A percentile compares a stretch with the other conserved stretches of the same genome.
These are phyloP conservation scores for Maudiozyma turicensis DNA, from an alignment of 805 yeast species.

Conservation along the genomic window DNA sequence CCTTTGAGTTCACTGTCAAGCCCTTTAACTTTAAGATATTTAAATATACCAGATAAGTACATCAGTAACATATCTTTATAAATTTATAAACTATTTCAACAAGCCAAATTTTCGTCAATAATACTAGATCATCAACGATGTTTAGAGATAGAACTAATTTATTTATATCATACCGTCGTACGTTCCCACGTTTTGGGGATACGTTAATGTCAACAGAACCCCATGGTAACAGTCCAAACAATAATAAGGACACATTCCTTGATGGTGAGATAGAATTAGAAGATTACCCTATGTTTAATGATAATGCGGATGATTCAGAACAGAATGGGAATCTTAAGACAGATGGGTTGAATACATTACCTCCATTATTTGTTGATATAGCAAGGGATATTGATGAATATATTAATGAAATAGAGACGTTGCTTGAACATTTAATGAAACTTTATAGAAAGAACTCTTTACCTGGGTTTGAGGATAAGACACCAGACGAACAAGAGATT, in stretches of 20 bases:
- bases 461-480: conserved; percentile 81
- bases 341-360: conserved; percentile 43
- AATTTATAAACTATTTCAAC: too few species aligned
- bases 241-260: conserved; percentile 2
- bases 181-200: conserved; percentile 62
- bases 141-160: conserved; percentile 92
- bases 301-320: neutral
- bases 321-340: conserved; percentile 34
- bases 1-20: too few species aligned
- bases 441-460: conserved; percentile 74
- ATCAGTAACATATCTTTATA: too few species aligned
- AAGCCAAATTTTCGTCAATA: neutral
- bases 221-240: conserved; percentile 4
- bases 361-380: conserved; percentile 72
- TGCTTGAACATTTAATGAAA: conserved; percentile 51
- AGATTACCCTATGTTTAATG: conserved; percentile 20
- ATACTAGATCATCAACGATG: conserved; percentile 32
- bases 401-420: conserved; percentile 40
- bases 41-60: too few species aligned
- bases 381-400: conserved; percentile 61
- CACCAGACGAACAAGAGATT: conserved; percentile 63
- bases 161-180: conserved; percentile 77
- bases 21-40: too few species aligned
- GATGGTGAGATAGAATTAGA: conserved; percentile 29
- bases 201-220: conserved; percentile 14